A percentile compares a stretch with the other conserved stretches of the same genome.
phyloP scores from a whole-genome alignment of 2,329 filamentous ascomycete species.

The Diaporthe nobilis region DNA sequence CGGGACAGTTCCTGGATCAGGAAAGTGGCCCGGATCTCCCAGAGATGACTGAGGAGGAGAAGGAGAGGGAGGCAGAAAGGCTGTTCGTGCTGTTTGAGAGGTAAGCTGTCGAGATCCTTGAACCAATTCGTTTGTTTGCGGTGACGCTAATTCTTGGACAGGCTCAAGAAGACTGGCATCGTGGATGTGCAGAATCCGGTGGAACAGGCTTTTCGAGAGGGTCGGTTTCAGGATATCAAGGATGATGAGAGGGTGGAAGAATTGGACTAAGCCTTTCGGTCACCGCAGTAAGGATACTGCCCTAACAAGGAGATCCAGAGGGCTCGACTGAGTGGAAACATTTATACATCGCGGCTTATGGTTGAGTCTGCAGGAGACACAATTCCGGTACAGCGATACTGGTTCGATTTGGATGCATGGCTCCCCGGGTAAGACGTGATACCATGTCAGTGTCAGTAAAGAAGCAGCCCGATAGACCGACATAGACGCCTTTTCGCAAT shows the following conservation, averaged over 20 bases:
- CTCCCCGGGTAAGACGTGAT: not conserved
- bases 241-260: conserved; percentile 68
- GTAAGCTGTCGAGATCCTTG: conserved; percentile 57
- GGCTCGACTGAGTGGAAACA: not conserved
- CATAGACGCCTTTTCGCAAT: not conserved
- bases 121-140: not conserved
- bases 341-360: not conserved
- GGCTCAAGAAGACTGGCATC: conserved; percentile 80
- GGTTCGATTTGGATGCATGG: not conserved
- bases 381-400: not conserved
- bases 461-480: not conserved
- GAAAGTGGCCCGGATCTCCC: conserved; percentile 72
- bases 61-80: conserved; percentile 89
- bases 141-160: conserved; percentile 47
- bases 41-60: conserved; percentile 92
- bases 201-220: conserved; percentile 76
- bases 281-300: conserved; percentile 4
- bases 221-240: conserved; percentile 77
- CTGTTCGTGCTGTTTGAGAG: conserved; percentile 93
- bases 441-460: not conserved
- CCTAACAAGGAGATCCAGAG: conserved; percentile 41
- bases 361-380: not conserved
- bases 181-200: conserved; percentile 86
- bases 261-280: conserved; percentile 50
- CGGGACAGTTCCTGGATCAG: conserved; percentile 82